Evolutionary conservation across 2,329 filamentous ascomycete species (phyloP), one percentile per base, ranked within the genome.

Genomic region (Xylaria sp.): DNA sequence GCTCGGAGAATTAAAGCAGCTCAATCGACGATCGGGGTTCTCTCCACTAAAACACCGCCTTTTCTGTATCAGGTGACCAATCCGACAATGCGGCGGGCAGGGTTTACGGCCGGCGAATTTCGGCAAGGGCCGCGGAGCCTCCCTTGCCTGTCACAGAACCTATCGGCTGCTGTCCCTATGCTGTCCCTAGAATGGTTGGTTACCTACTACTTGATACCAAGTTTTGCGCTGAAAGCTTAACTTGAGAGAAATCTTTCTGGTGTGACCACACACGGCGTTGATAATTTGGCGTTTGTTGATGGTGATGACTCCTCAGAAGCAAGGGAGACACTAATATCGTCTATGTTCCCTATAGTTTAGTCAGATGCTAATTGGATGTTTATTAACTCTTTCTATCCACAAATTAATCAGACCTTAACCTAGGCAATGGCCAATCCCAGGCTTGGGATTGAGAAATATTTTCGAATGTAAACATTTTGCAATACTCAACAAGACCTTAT

Each of bases 1-100:
- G 23, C 65, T 21, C 51, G 65, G 10, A 53, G 44, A 23, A 59
- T 67, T 12, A 35, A 35, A 58, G 23, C 10, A 53, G 65, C n/a
- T 59, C 65, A 10, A 63, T 66, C 16, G 65, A 58, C 23, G 59
- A 63, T n/a, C 12, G 53, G 53, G 16, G 59, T 66, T 6, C 51
- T 63, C 25, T 8, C 65, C 65, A 2, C 35, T 59, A 37, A 63
- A 55, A 5, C 53, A 67, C 13, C 23, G 65, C 51, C 9, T 63
- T 42, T 35, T 67, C n/a, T 25, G 5, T 63, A 59, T 18, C 65
- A 13, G 9, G 9, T 10, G 65, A 67, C 50, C 53, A 60, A 47
- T 25, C 47, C 16, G 51, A 63, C 10, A 44, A 59, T n/a, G 51
- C 10, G 18, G 37, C 21, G 5, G 63, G 63, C 42, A 29, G 58